These are phyloP conservation scores for Tothia fuscella DNA, from an alignment of 2,329 filamentous ascomycete species.

Conservation along the genomic window DNA sequence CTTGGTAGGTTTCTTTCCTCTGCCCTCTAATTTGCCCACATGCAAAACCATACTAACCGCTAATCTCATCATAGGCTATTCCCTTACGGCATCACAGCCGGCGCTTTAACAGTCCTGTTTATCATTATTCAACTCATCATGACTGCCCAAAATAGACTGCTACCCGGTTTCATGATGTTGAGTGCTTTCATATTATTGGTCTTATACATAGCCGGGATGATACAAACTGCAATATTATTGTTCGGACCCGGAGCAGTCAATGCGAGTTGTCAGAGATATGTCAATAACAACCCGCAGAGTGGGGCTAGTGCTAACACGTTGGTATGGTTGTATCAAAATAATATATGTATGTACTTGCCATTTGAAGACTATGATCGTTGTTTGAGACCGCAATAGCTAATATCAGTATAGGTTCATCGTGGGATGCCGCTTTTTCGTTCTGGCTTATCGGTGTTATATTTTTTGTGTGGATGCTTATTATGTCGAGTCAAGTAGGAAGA, in stretches of 20 bases:
- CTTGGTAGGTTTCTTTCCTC: slow-evolving; percentile 42
- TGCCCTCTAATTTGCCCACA: no score
- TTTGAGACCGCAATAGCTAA: slow-evolving; percentile 14
- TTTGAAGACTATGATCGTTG: no score
- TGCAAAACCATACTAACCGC: not conserved
- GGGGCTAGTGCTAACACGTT: slow-evolving; percentile 44
- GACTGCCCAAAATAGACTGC: slow-evolving; percentile 42
- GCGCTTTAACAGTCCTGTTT: slow-evolving; percentile 45
- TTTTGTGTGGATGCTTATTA: slow-evolving; percentile 54
- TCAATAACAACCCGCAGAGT: slow-evolving; percentile 32
- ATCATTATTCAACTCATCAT: slow-evolving; percentile 46
- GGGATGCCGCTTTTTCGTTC: slow-evolving; percentile 52
- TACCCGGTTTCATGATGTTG: slow-evolving; percentile 48
- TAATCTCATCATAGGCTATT: slow-evolving; percentile 40
- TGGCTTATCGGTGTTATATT: slow-evolving; percentile 53
- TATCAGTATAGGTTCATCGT: slow-evolving; percentile 39
- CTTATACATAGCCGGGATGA: slow-evolving; percentile 48
- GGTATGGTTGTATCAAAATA: slow-evolving; percentile 50
- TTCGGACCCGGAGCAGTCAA: slow-evolving; percentile 48
- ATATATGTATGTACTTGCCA: slow-evolving; percentile 40
- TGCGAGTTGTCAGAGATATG: slow-evolving; percentile 46
- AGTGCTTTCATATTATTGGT: slow-evolving; percentile 50
- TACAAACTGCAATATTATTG: slow-evolving; percentile 50
- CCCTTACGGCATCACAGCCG: slow-evolving; percentile 49
- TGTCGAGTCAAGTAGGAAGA: slow-evolving; percentile 44